Evolutionary conservation across 345 rosid genomes (phyloP).

Genomic region (Crucihimalaya himalaica): DNA sequence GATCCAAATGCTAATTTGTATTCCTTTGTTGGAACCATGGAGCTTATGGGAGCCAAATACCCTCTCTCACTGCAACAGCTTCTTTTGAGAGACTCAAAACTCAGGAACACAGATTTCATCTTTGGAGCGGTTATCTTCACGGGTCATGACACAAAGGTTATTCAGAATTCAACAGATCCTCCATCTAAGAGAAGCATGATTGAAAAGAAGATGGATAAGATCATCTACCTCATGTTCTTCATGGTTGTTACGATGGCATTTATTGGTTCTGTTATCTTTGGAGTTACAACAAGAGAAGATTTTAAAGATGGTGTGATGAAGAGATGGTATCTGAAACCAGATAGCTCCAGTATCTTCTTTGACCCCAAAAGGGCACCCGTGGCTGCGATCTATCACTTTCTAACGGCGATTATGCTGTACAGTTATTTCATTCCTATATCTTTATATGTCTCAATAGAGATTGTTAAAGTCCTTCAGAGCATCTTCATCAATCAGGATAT

Average conservation of each 20-base stretch:
- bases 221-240: slow-evolving; percentile 68
- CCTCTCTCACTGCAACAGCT: slow-evolving; percentile 84
- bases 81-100: slow-evolving; percentile 84
- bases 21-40: slow-evolving; percentile 77
- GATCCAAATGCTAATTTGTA: slow-evolving; percentile 92
- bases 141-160: slow-evolving; percentile 91
- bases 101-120: slow-evolving; percentile 77
- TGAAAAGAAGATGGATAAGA: slow-evolving; percentile 79
- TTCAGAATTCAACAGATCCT: slow-evolving; percentile 77
- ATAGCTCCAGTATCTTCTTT: slow-evolving; percentile 53
- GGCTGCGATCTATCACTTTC: slow-evolving; percentile 68
- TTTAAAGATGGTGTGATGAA: slow-evolving; percentile 60
- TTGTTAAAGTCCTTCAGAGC: slow-evolving; percentile 86
- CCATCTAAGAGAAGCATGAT: slow-evolving; percentile 92
- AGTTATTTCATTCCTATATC: slow-evolving; percentile 85
- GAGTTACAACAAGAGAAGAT: slow-evolving; percentile 61
- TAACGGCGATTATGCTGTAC: slow-evolving; percentile 70
- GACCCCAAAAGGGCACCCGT: slow-evolving; percentile 50
- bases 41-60: slow-evolving; percentile 51
- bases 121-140: slow-evolving; percentile 85
- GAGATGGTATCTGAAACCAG: slow-evolving; percentile 89
- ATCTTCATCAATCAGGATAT: slow-evolving; percentile 82
- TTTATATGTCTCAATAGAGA: slow-evolving; percentile 80
- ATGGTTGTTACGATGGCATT: slow-evolving; percentile 55
- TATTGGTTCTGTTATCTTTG: slow-evolving; percentile 76